Evolutionary conservation across 208 protist genomes (phyloP).

Genomic region (Tritrichomonas musculus): DNA sequence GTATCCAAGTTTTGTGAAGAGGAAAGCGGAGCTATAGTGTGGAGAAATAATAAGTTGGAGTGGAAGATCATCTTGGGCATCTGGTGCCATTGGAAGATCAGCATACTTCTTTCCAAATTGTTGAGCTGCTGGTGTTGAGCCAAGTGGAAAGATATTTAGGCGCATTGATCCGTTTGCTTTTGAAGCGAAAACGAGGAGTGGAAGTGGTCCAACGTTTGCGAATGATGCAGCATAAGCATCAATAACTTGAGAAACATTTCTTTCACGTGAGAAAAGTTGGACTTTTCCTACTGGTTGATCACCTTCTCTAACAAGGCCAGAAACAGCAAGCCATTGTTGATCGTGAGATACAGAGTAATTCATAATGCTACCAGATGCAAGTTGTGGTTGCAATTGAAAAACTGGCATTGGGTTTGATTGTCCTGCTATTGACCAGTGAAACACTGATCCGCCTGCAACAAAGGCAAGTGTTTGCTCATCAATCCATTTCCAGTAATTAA

Average conservation of each 20-base stretch:
- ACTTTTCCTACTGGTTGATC: neutral
- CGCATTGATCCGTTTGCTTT: neutral
- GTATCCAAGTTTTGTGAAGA: neutral
- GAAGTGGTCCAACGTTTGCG: neutral
- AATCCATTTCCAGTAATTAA: slow-evolving; percentile 8
- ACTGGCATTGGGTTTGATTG: neutral
- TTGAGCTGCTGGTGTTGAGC: neutral
- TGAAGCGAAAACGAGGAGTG: neutral
- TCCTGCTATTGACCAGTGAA: neutral
- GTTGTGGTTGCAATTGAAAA: neutral
- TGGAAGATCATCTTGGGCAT: slow-evolving; percentile 12
- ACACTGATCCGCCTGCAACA: neutral
- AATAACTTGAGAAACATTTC: neutral
- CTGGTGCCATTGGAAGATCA: neutral
- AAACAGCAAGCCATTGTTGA: neutral
- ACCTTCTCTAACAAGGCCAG: neutral
- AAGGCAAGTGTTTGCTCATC: neutral
- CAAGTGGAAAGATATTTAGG: slow-evolving; percentile 8
- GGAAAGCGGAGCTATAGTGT: neutral
- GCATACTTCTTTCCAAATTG: neutral
- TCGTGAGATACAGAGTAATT: neutral
- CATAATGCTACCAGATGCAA: neutral
- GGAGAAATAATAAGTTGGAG: neutral
- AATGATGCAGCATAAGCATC: neutral
- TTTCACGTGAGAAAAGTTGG: neutral